A percentile compares a stretch with the other conserved stretches of the same genome.
These are phyloP conservation scores for Styphnolobium japonicum DNA, from an alignment of 306 rosid species.

Conservation along the genomic window DNA sequence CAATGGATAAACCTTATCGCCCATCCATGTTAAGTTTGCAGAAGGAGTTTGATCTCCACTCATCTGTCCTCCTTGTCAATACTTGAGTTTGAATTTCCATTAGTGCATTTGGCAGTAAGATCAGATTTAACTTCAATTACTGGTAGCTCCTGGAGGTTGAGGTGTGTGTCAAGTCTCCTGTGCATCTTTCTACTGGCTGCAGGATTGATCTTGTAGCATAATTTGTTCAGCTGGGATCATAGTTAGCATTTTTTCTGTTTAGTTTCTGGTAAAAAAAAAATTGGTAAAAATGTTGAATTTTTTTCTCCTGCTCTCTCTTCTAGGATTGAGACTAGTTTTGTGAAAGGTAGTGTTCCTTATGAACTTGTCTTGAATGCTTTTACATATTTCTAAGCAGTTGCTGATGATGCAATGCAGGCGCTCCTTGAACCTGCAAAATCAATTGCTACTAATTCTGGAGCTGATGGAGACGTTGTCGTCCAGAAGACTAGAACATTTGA, in stretches of 20 bases:
- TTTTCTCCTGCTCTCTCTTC: neutral
- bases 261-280: neutral
- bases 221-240: neutral
- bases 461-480: slow-evolving; percentile 81
- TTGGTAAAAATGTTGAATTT: neutral
- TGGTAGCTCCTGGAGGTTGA: neutral
- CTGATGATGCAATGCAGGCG: slow-evolving; percentile 56
- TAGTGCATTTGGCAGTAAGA: neutral
- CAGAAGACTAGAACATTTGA: slow-evolving; percentile 62
- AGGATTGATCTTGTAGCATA: neutral
- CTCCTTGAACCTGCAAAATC: slow-evolving; percentile 83
- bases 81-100: neutral
- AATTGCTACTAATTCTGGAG: slow-evolving; percentile 85
- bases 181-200: neutral
- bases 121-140: neutral
- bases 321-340: neutral
- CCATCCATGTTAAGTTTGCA: no score
- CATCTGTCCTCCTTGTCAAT: neutral
- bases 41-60: no score
- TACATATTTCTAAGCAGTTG: slow-evolving; percentile 9
- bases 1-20: no score
- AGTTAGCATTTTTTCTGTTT: neutral
- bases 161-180: slow-evolving; percentile 1
- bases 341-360: neutral
- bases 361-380: slow-evolving; percentile 12